These are phyloP conservation scores for Septoria linicola DNA, from an alignment of 2,329 filamentous ascomycete genomes.

Conservation along the genomic window DNA sequence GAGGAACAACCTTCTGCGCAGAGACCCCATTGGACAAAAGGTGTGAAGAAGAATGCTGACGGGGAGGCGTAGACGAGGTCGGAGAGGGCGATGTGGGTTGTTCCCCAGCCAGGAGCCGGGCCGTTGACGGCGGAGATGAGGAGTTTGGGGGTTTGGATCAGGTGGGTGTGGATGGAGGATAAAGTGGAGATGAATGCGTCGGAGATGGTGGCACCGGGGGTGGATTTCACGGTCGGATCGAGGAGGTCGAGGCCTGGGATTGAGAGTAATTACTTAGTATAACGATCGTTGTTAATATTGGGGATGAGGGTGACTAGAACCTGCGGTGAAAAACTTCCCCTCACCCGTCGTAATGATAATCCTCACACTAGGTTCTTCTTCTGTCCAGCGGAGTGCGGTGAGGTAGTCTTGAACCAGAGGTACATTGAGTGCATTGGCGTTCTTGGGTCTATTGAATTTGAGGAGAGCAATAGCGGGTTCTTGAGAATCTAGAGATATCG, in stretches of 20 bases:
- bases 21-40: conserved; percentile 30
- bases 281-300: not conserved
- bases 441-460: conserved; percentile 28
- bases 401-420: conserved; percentile 25
- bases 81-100: conserved; percentile 22
- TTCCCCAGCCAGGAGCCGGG: conserved; percentile 24
- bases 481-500: conserved; percentile 22
- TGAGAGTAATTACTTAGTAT: not conserved
- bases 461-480: conserved; percentile 23
- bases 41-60: conserved; percentile 29
- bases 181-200: conserved; percentile 22
- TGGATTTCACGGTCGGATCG: conserved; percentile 20
- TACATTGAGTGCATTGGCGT: conserved; percentile 26
- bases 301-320: not conserved
- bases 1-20: conserved; percentile 29
- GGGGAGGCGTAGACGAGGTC: conserved; percentile 29
- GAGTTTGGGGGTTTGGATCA: conserved; percentile 27
- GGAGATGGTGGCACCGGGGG: conserved; percentile 22
- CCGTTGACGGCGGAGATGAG: conserved; percentile 28
- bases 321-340: conserved; percentile 28
- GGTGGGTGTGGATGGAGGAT: conserved; percentile 20
- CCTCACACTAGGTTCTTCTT: conserved; percentile 16
- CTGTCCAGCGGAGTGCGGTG: conserved; percentile 24
- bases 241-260: conserved; percentile 25
- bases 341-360: conserved; percentile 28